Base-by-base conservation (phyloP, 2,329 filamentous ascomycete genomes). In the Sarocladium kiliense region DNA sequence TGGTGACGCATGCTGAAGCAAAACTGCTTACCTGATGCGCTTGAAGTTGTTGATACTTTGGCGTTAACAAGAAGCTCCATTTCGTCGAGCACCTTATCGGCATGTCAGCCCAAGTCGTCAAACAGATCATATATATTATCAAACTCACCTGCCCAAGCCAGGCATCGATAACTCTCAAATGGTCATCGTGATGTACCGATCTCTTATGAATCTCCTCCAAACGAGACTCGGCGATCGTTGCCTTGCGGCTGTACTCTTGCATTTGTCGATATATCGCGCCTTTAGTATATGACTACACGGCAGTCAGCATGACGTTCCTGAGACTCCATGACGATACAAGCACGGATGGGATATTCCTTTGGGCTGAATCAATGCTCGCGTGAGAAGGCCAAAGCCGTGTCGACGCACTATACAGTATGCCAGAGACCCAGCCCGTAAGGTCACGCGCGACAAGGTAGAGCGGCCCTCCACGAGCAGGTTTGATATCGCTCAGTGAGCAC, bases 201-300 rank as follows among this genome's bases (percentile, higher is more conserved):
- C 85, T 82, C 68, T 91, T 91, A 61, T 89, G 83, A 59, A 95
- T 77, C 61, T 96, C 89, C 66, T 87, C 87, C 58, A 97, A 77
- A 66, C 89, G 88, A 57, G 84, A 78, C 74, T 97, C 92, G 59
- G 95, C 77, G 39, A 88, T 88, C 56, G 81, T 79, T 68, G 91
- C 92, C 69, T 96, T 91, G 63, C 94, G 86, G 74, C 96, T 96
- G 73, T 96, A 97, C 73, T 97, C 94, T 68, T 91, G 89, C 91
- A 99, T 96, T 74, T 97, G 93, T 57, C 95, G 90, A 65, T 89
- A 87, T 69, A 99, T 96, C 60, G 94, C 94, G 76, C 96, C 94
- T 75, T 97, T 99, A 58, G 70, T 73, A 58, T 73, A 73, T 54
- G 66, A 60, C 71, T 73, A 57, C 56, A 58, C 56, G 56, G 54